Conservation (phyloP, 106 monocot species). For the Vanilla planifolia region DNA sequence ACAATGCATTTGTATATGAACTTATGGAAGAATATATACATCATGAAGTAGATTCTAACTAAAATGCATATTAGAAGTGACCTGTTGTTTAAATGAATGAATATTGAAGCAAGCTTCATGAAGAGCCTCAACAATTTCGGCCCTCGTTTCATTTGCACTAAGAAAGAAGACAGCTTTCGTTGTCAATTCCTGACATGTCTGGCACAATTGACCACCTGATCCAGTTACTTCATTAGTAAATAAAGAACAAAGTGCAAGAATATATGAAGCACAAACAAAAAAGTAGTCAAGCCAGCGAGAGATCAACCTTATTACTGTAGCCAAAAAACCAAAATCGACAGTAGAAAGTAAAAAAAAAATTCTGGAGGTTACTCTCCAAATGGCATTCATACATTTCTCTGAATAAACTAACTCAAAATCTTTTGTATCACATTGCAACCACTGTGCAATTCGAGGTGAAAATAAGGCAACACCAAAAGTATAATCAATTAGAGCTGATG, state of each 20-base stretch:
- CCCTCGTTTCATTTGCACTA: conserved; percentile 42
- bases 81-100: conserved; percentile 43
- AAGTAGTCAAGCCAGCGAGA: too few species aligned
- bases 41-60: neutral
- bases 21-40: neutral
- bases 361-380: neutral
- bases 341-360: too few species aligned
- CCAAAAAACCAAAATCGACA: too few species aligned
- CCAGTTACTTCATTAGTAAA: neutral
- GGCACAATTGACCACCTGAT: conserved; percentile 36
- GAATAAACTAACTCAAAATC: neutral
- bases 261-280: neutral
- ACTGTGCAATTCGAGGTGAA: neutral
- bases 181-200: conserved; percentile 47
- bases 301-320: too few species aligned
- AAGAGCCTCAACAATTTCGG: conserved; percentile 36
- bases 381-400: neutral
- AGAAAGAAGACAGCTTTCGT: conserved; percentile 35
- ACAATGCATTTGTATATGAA: too few species aligned
- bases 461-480: too few species aligned
- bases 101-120: conserved; percentile 41
- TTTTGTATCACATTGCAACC: neutral
- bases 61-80: conserved; percentile 9
- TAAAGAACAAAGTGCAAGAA: neutral
- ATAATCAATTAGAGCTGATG: neutral